These are phyloP conservation scores for Dillenia turbinata DNA, from an alignment of 164 flowering plant genomes.

Conservation along the genomic window DNA sequence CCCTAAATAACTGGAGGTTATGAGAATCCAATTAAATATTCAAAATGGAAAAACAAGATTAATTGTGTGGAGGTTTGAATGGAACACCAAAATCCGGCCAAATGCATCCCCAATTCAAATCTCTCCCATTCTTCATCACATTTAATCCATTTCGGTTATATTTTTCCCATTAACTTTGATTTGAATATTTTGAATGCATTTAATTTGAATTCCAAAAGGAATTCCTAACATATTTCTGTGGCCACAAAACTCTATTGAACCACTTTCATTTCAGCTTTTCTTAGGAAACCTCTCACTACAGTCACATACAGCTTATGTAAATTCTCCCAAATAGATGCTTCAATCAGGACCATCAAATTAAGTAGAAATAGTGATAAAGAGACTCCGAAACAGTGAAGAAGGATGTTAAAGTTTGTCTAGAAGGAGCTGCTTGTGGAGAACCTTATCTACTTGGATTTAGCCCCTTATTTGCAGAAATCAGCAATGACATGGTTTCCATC, in stretches of 20 bases:
- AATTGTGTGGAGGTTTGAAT: too few relatives aligned
- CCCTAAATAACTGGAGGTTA: too few relatives aligned
- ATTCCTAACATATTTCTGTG: conserved; percentile 59
- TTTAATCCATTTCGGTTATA: too few relatives aligned
- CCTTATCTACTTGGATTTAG: conserved; percentile 41
- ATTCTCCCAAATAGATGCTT: conserved; percentile 25
- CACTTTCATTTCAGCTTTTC: conserved; percentile 16
- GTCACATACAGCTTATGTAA: conserved; percentile 29
- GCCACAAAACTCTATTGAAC: conserved; percentile 56
- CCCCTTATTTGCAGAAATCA: conserved; percentile 37
- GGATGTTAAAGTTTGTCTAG: conserved; percentile 40
- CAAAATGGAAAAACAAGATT: too few relatives aligned
- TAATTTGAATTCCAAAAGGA: too few relatives aligned
- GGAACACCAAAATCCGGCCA: too few relatives aligned
- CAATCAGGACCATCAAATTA: too few relatives aligned
- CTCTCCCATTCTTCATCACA: too few relatives aligned
- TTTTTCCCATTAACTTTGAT: too few relatives aligned
- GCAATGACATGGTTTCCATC: conserved; percentile 28
- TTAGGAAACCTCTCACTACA: conserved; percentile 18
- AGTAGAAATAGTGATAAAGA: conserved; percentile 21
- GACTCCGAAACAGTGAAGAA: conserved; percentile 24
- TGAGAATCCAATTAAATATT: too few relatives aligned
- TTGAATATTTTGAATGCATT: too few relatives aligned
- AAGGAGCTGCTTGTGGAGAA: conserved; percentile 45
- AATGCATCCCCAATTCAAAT: too few relatives aligned